Evolutionary conservation across 2,329 filamentous ascomycete species (phyloP), one percentile per base, ranked within the genome.

Genomic region (Metarhizium guizhouense): DNA sequence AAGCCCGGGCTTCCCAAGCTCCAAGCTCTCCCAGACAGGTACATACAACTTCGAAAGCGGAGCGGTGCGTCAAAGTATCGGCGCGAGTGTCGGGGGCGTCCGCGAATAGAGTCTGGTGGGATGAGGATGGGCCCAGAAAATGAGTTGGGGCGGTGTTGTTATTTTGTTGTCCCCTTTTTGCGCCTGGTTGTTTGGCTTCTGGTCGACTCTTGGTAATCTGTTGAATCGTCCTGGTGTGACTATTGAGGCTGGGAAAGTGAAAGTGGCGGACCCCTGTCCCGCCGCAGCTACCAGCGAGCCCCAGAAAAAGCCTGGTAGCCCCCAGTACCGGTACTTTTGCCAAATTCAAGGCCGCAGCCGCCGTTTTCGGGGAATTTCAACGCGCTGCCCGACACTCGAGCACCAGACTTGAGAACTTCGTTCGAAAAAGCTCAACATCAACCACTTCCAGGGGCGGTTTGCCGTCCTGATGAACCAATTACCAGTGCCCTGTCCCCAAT

Each of bases 161-260:
- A 34, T 34, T 34, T 34, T 34, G 32, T 34, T 34, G 32, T 34
- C 32, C 32, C 32, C 32, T 5, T 34, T 55, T 51, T 6, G 10
- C 48, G 30, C 18, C 30, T 45, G 36, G 5, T 38, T 16, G 48
- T 8, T 7, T 16, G 20, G 10, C 10, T 16, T 18, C 48, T 45
- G 40, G 49, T 51, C 49, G 43, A 42, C 48, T 53, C n/a, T 52
- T 6, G 47, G 40, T 32, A 42, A 53, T 51, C 45, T 56, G 54
- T 56, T 56, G 54, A 56, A 53, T 56, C 34, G 50, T 32, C 50
- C 25, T 10, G 18, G 42, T 20, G 7, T 20, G 8, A 48, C 20
- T 14, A 48, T 48, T 48, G 45, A 48, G 42, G 42, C 42, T 45
- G 18, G 42, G 4, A 8, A 30, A 16, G n/a, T 14, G 5, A 29